Conservation (phyloP, 768 basidiomycete genomes). For the Mrakia gelida region DNA sequence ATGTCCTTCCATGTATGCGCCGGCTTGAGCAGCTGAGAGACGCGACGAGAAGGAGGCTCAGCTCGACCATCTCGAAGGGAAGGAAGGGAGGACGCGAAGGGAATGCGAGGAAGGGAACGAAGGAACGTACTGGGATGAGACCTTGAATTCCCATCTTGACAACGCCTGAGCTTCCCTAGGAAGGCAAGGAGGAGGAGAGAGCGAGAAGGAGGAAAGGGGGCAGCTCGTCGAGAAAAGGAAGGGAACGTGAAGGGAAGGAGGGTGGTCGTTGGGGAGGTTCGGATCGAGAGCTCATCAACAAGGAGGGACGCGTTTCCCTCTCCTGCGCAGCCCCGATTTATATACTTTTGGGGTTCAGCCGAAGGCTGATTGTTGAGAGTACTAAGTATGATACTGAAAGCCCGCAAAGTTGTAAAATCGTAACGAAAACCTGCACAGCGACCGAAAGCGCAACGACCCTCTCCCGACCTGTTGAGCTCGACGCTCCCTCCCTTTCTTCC, state of each 20-base stretch:
- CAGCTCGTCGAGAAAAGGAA: not conserved
- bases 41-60: not conserved
- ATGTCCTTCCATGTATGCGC: conserved; percentile 76
- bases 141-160: conserved; percentile 32
- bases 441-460: no score
- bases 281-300: not conserved
- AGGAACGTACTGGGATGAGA: conserved; percentile 23
- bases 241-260: not conserved
- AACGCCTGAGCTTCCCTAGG: not conserved
- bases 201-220: not conserved
- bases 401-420: no score
- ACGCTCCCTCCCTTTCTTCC: not conserved
- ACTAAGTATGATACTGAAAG: no score
- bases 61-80: not conserved
- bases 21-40: conserved; percentile 70
- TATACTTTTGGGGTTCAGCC: not conserved
- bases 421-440: no score
- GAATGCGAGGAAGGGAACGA: not conserved
- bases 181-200: not conserved
- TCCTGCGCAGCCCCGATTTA: not conserved
- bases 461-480: no score
- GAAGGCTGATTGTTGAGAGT: no score
- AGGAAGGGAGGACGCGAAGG: not conserved
- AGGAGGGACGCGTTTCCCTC: not conserved
- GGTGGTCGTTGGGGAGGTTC: no score